These are phyloP conservation scores for Teratosphaeria viscida DNA, from an alignment of 2,329 filamentous ascomycete genomes.

Conservation along the genomic window DNA sequence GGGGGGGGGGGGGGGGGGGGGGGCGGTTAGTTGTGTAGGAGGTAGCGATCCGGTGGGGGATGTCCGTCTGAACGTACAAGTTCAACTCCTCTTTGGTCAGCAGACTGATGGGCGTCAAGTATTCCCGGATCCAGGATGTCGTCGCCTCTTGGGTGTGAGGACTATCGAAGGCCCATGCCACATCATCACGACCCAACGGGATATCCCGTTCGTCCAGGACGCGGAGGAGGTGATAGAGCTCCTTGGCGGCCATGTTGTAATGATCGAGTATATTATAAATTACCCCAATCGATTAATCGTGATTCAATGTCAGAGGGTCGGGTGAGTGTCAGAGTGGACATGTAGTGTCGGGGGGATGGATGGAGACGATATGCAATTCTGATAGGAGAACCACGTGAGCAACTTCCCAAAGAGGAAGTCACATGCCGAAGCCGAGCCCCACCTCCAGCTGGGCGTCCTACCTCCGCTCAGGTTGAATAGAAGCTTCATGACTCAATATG, in stretches of 20 bases:
- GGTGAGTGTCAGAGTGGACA: no score
- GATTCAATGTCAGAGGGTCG: no score
- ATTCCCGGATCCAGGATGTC: slow-evolving; percentile 37
- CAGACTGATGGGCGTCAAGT: slow-evolving; percentile 36
- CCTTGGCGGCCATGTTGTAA: not conserved
- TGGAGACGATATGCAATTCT: not conserved
- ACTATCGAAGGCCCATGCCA: slow-evolving; percentile 38
- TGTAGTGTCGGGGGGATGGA: no score
- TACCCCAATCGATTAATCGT: no score
- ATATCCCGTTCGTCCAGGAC: slow-evolving; percentile 36
- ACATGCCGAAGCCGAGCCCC: not conserved
- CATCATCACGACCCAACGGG: slow-evolving; percentile 34
- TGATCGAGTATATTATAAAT: no score
- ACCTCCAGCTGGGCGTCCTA: not conserved
- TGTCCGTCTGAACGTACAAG: slow-evolving; percentile 27
- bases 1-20: not conserved
- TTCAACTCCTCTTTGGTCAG: slow-evolving; percentile 40
- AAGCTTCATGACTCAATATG: not conserved
- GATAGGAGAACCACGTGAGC: not conserved
- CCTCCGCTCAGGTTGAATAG: no score
- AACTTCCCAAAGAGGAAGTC: not conserved
- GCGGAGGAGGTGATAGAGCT: slow-evolving; percentile 32
- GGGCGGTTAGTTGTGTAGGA: not conserved
- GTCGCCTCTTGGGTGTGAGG: slow-evolving; percentile 31
- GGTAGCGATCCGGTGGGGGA: not conserved